A percentile compares a stretch with the other conserved stretches of the same genome.
Evolutionary conservation across 768 basidiomycete species (phyloP).

Genomic region (Rhodotorula graminis): DNA sequence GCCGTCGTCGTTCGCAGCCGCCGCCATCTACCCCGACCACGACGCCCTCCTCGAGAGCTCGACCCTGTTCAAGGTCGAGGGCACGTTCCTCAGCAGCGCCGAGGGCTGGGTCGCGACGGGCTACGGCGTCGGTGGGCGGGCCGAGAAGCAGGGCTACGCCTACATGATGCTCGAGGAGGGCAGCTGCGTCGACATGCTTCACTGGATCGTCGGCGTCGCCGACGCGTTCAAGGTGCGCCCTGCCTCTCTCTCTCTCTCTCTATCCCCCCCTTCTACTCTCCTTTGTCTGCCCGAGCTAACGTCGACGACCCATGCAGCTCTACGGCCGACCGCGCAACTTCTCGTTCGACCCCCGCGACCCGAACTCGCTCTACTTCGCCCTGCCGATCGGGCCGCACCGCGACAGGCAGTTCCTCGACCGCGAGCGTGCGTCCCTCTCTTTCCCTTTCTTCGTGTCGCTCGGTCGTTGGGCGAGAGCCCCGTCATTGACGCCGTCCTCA

Average conservation of each 20-base stretch:
- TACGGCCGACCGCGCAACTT: slow-evolving; percentile 83
- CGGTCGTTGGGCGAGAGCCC: no score
- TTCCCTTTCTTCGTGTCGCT: no score
- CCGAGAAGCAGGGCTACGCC: slow-evolving; percentile 65
- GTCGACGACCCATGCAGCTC: slow-evolving; percentile 67
- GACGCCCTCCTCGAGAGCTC: slow-evolving; percentile 82
- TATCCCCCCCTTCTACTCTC: no score
- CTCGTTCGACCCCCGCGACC: slow-evolving; percentile 83
- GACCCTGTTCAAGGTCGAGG: slow-evolving; percentile 88
- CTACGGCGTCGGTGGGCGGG: slow-evolving; percentile 58
- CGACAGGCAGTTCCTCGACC: slow-evolving; percentile 83
- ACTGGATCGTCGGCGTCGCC: slow-evolving; percentile 41
- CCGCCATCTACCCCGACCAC: slow-evolving; percentile 89
- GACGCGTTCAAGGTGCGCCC: slow-evolving; percentile 41
- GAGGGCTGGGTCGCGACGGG: slow-evolving; percentile 15
- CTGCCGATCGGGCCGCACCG: slow-evolving; percentile 81
- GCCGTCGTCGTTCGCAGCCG: not conserved
- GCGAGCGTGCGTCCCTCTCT: slow-evolving; percentile 53
- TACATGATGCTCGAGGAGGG: slow-evolving; percentile 77
- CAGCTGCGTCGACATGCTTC: slow-evolving; percentile 39
- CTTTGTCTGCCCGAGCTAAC: slow-evolving; percentile 42
- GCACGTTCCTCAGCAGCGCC: slow-evolving; percentile 52
- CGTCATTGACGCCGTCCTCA: not conserved
- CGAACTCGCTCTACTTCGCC: slow-evolving; percentile 80
- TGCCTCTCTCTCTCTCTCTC: no score